Base-by-base conservation (phyloP, 768 basidiomycete species). In the Hortiboletus campestris region DNA sequence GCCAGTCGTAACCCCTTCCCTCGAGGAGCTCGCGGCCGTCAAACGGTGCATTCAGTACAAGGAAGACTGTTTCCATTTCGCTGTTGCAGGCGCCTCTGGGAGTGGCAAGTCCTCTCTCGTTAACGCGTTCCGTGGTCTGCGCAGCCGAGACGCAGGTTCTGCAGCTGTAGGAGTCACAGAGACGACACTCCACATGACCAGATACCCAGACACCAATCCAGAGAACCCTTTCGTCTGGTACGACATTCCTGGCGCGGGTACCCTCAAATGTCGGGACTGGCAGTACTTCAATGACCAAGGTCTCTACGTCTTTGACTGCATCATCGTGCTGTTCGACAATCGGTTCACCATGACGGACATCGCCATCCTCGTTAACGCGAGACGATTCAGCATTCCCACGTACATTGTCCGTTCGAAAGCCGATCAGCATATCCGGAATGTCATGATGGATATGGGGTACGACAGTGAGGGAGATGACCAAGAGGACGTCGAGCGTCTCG, bases 41-140 rank as follows among this genome's bases (percentile, higher is more conserved):
- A 69, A 68, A 48, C 57, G n/a, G 7, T 58, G 55, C 2, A 36
- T 69, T 14, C 61, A 62, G 47, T 69, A 67, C 36, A 59, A 29
- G 12, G 69, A 74, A 17, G 67, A 63, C 2, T 39, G 55, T 11
- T 71, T 71, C 39, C 73, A 75, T 38, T 67, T 75, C 46, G 74
- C 70, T 2, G 42, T 75, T 46, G 71, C 70, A 10, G 74, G 74
- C 2, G 36, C 67, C 34, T 62, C 71, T 2, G 73, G 72, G 6
- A 67, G 70, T n/a, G 73, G 74, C 38, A 75, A 75, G 51, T 75
- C 74, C 1, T 74, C 74, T 10, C 62, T 75, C 8, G 65, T 75
- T 19, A 74, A 75, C 53, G 66, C 74, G 4, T 65, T 74, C 44
- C 71, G 74, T 6, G 72, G 74, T 10, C 34, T 74, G 36, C 58